Evolutionary conservation across 1,284 basidiomycete species (phyloP).

Genomic region (Pseudozyma tsukubaensis): DNA sequence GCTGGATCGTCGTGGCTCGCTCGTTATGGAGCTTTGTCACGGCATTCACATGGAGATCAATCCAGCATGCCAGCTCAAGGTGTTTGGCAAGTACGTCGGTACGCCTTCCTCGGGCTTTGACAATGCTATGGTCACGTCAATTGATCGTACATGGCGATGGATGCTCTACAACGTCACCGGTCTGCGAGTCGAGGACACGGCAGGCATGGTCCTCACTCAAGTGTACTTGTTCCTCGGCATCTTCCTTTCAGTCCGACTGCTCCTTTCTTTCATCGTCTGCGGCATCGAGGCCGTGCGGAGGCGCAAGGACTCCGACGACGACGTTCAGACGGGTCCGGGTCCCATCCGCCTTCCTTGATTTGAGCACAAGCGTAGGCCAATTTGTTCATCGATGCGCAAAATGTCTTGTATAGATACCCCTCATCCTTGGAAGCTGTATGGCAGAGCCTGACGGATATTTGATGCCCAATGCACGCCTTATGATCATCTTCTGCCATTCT

Average conservation of each 20-base stretch:
- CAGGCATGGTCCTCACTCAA: constrained; percentile 32
- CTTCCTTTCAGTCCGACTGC: constrained; percentile 19
- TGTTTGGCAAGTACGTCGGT: constrained; percentile 63
- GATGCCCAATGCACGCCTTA: too few species aligned
- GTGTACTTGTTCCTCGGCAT: constrained; percentile 20
- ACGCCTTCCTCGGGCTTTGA: constrained; percentile 33
- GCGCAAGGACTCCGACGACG: constrained; percentile 8
- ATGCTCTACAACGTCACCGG: constrained; percentile 45
- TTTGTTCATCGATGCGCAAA: background rate
- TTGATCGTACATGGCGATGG: constrained; percentile 46
- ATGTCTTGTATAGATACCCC: background rate
- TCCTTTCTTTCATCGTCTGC: constrained; percentile 14
- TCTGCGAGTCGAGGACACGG: constrained; percentile 40
- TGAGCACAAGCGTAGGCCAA: background rate
- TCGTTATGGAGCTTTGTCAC: constrained; percentile 61
- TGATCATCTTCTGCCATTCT: too few species aligned
- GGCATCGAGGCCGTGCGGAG: constrained; percentile 10
- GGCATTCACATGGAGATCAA: constrained; percentile 65
- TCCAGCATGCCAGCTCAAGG: constrained; percentile 59
- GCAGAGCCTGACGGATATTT: too few species aligned
- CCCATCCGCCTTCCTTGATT: constrained; percentile 26
- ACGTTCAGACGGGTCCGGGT: constrained; percentile 18
- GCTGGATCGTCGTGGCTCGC: constrained; percentile 78
- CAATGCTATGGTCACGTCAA: constrained; percentile 18
- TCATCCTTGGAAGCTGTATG: background rate